These are phyloP conservation scores for Mucor indicus DNA, from an alignment of 371 early-diverging fungal genomes.

Conservation along the genomic window DNA sequence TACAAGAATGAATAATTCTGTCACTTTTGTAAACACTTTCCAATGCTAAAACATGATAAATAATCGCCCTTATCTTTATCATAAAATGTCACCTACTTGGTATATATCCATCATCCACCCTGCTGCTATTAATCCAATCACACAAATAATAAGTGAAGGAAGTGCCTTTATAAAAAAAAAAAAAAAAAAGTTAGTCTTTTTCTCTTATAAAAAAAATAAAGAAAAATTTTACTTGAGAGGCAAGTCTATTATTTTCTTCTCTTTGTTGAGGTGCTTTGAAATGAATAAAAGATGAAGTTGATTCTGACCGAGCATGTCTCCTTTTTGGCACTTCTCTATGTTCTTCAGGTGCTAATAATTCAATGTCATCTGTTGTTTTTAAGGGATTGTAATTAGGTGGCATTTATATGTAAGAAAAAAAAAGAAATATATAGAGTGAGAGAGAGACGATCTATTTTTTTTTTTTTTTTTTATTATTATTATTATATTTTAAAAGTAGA, in stretches of 20 bases:
- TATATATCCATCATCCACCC: conserved; percentile 75
- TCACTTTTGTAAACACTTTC: conserved; percentile 65
- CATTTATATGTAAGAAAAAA: conserved; percentile 5
- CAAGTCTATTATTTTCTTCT: conserved; percentile 18
- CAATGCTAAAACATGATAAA: conserved; percentile 52
- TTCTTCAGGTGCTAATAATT: conserved; percentile 11
- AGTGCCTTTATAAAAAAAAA: conserved; percentile 48
- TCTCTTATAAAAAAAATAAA: background rate
- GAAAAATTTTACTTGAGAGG: conserved; percentile 19
- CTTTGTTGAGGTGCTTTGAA: conserved; percentile 26
- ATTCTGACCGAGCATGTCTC: conserved; percentile 22
- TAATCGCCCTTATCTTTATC: background rate
- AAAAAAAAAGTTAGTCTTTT: background rate
- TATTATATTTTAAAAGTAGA: background rate
- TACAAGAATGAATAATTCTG: conserved; percentile 83
- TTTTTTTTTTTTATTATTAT: too few species aligned
- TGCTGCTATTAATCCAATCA: conserved; percentile 70
- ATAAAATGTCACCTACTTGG: conserved; percentile 46
- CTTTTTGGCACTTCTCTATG: background rate
- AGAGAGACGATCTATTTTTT: too few species aligned
- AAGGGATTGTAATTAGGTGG: conserved; percentile 14
- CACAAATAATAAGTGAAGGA: conserved; percentile 72
- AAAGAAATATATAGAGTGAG: background rate
- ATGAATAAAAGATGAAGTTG: conserved; percentile 36
- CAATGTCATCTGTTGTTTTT: conserved; percentile 14